phyloP scores from a whole-genome alignment of 2,329 filamentous ascomycete species.

The Scedosporium apiospermum region DNA sequence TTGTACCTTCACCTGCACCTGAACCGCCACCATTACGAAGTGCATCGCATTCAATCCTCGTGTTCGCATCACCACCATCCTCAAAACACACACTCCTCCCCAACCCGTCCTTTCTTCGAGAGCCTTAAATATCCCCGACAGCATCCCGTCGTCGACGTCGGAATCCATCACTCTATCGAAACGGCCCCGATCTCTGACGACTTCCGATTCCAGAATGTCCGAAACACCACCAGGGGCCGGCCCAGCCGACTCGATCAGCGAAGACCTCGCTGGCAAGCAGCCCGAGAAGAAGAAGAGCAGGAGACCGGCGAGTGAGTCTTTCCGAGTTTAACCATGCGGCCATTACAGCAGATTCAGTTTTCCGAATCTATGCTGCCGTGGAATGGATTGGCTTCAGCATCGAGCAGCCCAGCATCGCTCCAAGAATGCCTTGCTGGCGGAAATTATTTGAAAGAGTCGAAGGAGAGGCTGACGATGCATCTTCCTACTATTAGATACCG shows the following conservation, averaged over 20 bases:
- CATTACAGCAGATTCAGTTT: background rate
- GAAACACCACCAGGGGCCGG: conserved; percentile 33
- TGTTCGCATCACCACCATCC: background rate
- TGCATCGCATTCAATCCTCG: background rate
- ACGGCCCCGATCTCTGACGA: background rate
- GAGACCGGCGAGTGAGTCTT: conserved; percentile 73
- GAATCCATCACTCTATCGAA: background rate
- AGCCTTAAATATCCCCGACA: background rate
- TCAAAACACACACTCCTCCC: background rate
- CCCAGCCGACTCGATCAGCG: conserved; percentile 43
- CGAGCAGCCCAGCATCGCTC: background rate
- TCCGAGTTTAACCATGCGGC: conserved; percentile 3
- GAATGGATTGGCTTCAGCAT: no score
- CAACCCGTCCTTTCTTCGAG: background rate
- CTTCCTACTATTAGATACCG: conserved; percentile 57
- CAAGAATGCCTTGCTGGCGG: background rate
- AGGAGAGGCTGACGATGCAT: conserved; percentile 6
- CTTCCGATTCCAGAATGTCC: conserved; percentile 28
- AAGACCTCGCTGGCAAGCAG: conserved; percentile 36
- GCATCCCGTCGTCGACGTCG: background rate
- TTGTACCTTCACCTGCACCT: background rate
- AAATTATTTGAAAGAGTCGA: background rate
- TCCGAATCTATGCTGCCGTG: background rate
- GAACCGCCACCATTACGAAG: background rate
- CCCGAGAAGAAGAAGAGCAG: conserved; percentile 81